Evolutionary conservation across 352 stramenopile genomes (phyloP), one percentile per base, ranked within the genome.

Genomic region (Pythium insidiosum): DNA sequence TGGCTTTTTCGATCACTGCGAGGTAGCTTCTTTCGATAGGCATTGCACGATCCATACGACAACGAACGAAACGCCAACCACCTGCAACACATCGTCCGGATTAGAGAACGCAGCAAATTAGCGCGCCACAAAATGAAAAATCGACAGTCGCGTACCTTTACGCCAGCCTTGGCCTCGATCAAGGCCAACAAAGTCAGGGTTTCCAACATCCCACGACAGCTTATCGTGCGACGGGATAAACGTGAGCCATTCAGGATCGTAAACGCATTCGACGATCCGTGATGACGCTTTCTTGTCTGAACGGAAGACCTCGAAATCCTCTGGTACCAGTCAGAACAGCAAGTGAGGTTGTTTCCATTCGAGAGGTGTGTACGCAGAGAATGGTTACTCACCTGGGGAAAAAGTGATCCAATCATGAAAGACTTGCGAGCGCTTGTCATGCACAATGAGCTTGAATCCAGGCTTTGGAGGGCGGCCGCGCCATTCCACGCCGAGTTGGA

Each of bases 351-450:
- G n/a, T n/a, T n/a, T n/a, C n/a, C n/a, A n/a, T n/a, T n/a, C n/a
- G n/a, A n/a, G n/a, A n/a, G n/a, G n/a, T n/a, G n/a, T n/a, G n/a
- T n/a, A n/a, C n/a, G n/a, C n/a, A n/a, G n/a, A n/a, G n/a, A n/a
- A n/a, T n/a, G n/a, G n/a, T n/a, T n/a, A 31, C 22, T 11, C 61
- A 88, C 76, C 76, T 55, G 64, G 48, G n/a, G 78, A 51, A 53
- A 94, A 84, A 9, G 78, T 90, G 58, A 94, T 78, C 81, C 81
- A 94, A 58, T 94, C 81, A 42, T 91, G 78, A 48, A 91, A 94
- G 22, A 87, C 56, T 29, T 81, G 77, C 39, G 80, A 89, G 33
- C 79, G 70, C 39, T 91, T 94, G 40, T 94, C 78, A 60, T 85
- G 81, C 16, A 89, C 61, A 43, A 90, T 65, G 23, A 94, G 56